Evolutionary conservation across 495 filamentous ascomycete genomes (phyloP).

Genomic region (Penicillium verhagenii): DNA sequence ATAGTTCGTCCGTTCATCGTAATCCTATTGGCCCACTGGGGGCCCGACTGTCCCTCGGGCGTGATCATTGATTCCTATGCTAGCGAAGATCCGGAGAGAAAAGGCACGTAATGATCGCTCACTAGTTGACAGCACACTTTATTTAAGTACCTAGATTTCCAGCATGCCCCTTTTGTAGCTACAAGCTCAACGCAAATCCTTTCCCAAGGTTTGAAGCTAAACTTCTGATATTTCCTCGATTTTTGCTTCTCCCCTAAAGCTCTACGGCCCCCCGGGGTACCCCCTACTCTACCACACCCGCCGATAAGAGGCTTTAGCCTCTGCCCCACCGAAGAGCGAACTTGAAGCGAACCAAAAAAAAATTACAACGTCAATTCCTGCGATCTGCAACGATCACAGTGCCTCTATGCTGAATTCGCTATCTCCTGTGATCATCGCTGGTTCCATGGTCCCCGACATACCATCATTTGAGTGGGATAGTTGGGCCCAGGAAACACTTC

Average conservation of each 20-base stretch:
- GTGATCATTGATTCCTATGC: constrained; percentile 8
- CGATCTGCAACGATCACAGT: neutral
- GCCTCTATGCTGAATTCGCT: constrained; percentile 12
- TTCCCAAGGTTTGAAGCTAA: no score
- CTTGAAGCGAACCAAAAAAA: neutral
- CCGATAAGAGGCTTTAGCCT: no score
- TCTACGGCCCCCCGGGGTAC: neutral
- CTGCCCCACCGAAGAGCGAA: neutral
- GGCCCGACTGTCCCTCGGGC: constrained; percentile 11
- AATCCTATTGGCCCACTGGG: constrained; percentile 13
- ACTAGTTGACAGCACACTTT: neutral
- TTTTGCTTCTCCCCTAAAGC: neutral
- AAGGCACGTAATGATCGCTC: constrained; percentile 4
- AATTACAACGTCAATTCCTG: no score
- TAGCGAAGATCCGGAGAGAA: constrained; percentile 24
- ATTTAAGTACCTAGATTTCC: neutral
- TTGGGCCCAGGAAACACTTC: constrained; percentile 5
- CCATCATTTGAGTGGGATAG: constrained; percentile 11
- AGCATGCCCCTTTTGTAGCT: neutral
- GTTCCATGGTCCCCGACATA: constrained; percentile 19
- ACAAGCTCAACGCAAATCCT: no score
- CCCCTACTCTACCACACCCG: neutral
- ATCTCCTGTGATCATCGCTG: constrained; percentile 1
- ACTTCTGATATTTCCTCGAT: neutral
- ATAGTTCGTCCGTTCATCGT: constrained; percentile 16